phyloP scores from a whole-genome alignment of 2,329 filamentous ascomycete genomes.

The Drechslera avenae region DNA sequence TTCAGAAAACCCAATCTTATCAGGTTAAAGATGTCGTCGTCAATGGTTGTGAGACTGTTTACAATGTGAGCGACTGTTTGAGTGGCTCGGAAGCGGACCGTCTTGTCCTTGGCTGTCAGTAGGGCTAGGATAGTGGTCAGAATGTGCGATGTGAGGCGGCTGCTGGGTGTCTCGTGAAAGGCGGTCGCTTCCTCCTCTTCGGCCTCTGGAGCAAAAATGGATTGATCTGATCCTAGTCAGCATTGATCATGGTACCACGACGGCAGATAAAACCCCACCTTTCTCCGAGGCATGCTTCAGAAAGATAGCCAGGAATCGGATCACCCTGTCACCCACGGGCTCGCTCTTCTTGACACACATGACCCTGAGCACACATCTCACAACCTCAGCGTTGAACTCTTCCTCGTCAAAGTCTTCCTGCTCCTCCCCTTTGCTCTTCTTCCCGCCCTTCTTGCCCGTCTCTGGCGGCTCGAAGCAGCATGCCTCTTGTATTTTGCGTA shows the following conservation, averaged over 20 bases:
- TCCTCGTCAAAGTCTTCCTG: slow-evolving; percentile 75
- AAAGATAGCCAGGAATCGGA: slow-evolving; percentile 88
- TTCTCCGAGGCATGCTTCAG: slow-evolving; percentile 70
- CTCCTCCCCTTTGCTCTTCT: slow-evolving; percentile 49
- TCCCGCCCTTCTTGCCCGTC: slow-evolving; percentile 53
- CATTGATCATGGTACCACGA: neutral
- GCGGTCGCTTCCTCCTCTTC: slow-evolving; percentile 69
- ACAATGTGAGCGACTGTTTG: slow-evolving; percentile 90
- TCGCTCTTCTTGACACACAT: slow-evolving; percentile 93
- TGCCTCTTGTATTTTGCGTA: slow-evolving; percentile 88
- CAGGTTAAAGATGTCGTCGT: slow-evolving; percentile 86
- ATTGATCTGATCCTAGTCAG: slow-evolving; percentile 35
- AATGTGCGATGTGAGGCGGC: slow-evolving; percentile 75
- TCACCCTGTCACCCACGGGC: slow-evolving; percentile 79
- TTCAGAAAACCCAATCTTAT: slow-evolving; percentile 80
- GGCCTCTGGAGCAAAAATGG: slow-evolving; percentile 49
- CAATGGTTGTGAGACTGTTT: slow-evolving; percentile 88
- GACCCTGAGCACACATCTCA: slow-evolving; percentile 78
- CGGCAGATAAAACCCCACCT: slow-evolving; percentile 45
- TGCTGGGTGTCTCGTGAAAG: slow-evolving; percentile 82
- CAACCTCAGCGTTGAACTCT: slow-evolving; percentile 86
- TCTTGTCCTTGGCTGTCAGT: slow-evolving; percentile 88
- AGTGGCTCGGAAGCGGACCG: slow-evolving; percentile 84
- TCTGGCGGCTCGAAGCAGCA: slow-evolving; percentile 66
- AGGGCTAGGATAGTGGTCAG: slow-evolving; percentile 75